Conservation (phyloP, 2,329 filamentous ascomycete genomes). For the Alternaria arborescens region DNA sequence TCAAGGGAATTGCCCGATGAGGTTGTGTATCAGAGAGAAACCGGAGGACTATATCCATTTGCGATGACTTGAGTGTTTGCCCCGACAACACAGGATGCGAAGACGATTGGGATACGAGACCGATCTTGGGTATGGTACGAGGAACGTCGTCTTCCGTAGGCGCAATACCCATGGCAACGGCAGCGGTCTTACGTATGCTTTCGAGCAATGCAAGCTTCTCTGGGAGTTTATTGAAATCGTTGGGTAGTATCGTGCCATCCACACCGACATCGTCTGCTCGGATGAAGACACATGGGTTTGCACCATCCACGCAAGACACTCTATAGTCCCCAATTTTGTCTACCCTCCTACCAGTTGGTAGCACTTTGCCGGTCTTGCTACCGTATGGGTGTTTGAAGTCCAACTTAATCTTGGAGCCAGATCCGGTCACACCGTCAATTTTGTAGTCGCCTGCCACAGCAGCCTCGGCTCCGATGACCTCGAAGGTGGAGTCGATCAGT, state of each 20-base stretch:
- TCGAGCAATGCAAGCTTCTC: conserved; percentile 63
- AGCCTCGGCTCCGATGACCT: conserved; percentile 59
- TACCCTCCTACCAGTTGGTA: conserved; percentile 66
- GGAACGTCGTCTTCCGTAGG: conserved; percentile 55
- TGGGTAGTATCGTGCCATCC: conserved; percentile 61
- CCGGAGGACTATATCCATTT: conserved; percentile 53
- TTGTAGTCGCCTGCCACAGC: conserved; percentile 63
- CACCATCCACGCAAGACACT: conserved; percentile 69
- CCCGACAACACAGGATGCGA: conserved; percentile 52
- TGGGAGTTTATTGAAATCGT: conserved; percentile 62
- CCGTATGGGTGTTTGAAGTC: conserved; percentile 70
- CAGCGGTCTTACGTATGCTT: conserved; percentile 65
- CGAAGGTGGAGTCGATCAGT: conserved; percentile 67
- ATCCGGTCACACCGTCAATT: conserved; percentile 71
- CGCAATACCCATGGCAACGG: conserved; percentile 69
- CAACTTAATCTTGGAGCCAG: conserved; percentile 64
- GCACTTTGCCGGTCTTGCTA: conserved; percentile 67
- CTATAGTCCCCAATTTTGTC: conserved; percentile 61
- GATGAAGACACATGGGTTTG: conserved; percentile 71
- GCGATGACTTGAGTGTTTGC: conserved; percentile 42
- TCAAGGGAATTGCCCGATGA: conserved; percentile 56
- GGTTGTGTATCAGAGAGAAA: conserved; percentile 57
- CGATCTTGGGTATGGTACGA: conserved; percentile 71
- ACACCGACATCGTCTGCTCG: conserved; percentile 62
- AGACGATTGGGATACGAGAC: conserved; percentile 59